A percentile compares a stretch with the other conserved stretches of the same genome.
Evolutionary conservation across 805 yeast species (phyloP).

Genomic region (Yarrowia hollandica): DNA sequence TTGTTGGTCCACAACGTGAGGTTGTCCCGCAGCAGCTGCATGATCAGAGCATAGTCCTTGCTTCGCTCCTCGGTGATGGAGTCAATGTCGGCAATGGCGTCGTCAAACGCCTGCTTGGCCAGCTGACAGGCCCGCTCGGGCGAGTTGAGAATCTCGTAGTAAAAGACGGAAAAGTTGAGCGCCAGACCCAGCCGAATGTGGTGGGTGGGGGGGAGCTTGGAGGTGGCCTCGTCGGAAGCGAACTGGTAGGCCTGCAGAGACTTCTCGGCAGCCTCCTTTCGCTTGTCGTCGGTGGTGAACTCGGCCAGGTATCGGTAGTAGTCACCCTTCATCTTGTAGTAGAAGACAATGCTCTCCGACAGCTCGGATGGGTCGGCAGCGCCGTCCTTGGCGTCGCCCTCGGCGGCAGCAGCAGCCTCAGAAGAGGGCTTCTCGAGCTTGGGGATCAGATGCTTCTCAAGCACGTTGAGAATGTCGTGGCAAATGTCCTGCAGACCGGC

Average conservation of each 20-base stretch:
- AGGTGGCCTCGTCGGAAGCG: conserved; percentile 96
- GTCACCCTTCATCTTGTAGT: conserved; percentile 99
- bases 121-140: conserved; percentile 98
- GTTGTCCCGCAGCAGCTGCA: conserved; percentile 98
- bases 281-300: conserved; percentile 89
- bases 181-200: conserved; percentile 99
- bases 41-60: conserved; percentile 95
- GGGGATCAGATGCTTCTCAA: conserved; percentile 87
- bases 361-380: conserved; percentile 66
- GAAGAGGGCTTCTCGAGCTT: conserved; percentile 27
- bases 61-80: conserved; percentile 96
- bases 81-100: conserved; percentile 98
- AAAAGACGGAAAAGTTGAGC: conserved; percentile 94
- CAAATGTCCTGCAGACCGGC: conserved; percentile 91
- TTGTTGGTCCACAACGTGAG: conserved; percentile 77
- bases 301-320: conserved; percentile 99
- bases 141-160: conserved; percentile 95
- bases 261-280: conserved; percentile 90
- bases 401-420: not conserved
- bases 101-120: conserved; percentile 99
- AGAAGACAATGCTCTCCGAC: conserved; percentile 97
- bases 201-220: conserved; percentile 98
- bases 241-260: conserved; percentile 94
- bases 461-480: conserved; percentile 86
- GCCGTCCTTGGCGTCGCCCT: not conserved